Base-by-base conservation (phyloP, 2,329 filamentous ascomycete species). In the Seiridium cupressi region DNA sequence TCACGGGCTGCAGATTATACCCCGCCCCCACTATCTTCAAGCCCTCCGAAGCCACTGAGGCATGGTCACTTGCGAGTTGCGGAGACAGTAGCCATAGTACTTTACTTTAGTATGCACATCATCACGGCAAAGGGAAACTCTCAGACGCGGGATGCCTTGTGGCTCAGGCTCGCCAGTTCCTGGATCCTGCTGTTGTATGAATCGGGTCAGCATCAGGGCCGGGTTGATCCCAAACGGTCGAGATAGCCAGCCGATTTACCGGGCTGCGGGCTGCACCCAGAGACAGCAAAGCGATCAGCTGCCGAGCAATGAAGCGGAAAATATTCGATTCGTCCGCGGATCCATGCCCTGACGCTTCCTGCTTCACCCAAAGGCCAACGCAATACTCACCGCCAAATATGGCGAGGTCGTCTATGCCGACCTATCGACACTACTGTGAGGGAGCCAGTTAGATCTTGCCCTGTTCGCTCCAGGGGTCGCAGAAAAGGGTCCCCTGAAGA, bases 351-450 rank as follows among this genome's bases (percentile, higher is more conserved):
- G 36, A 18, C 44, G 38, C 51, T 44, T 44, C 53, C 40, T 44
- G 36, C 53, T 11, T 18, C 32, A 34, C 18, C 38, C 6, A 13
- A 35, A 53, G 9, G 10, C 38, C 9, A 44, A 55, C 38, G 8
- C 13, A 40, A 11, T 31, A 44, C 36, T 57, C 54, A 57, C 54
- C 54, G 54, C 54, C 54, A 46, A 47, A 57, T 47, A 18, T 48
- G 54, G 54, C 54, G 47, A 46, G 38, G 40, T 57, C 32, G 34
- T 36, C 35, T 13, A 46, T 35, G 18, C 31, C 11, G 31, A 42
- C 38, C 49, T 53, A 38, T 26, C 49, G 49, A 32, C 35, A 38
- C 49, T 53, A 38, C 49, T 53, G 11, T 31, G 18, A 36, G 35
- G 49, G n/a, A 53, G 49, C 49, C 35, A 53, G 10, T n/a, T n/a